phyloP scores from a whole-genome alignment of 768 basidiomycete genomes.

The Psilocybe subaeruginosa region DNA sequence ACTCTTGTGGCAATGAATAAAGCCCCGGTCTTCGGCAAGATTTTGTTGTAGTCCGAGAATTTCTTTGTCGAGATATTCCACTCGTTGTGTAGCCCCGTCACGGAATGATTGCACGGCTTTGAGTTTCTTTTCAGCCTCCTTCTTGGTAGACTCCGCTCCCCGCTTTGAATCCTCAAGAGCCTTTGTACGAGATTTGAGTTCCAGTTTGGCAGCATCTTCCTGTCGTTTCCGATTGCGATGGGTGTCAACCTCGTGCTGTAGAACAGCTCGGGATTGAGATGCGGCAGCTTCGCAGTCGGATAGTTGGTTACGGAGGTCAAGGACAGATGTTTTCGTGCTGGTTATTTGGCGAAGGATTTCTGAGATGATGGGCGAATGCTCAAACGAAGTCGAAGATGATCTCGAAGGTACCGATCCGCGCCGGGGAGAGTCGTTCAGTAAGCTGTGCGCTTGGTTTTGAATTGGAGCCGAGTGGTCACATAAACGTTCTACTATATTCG shows the following conservation, averaged over 20 bases:
- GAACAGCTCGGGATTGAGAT: slow-evolving; percentile 57
- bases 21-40: slow-evolving; percentile 55
- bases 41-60: slow-evolving; percentile 58
- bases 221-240: slow-evolving; percentile 76
- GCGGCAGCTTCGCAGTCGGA: slow-evolving; percentile 60
- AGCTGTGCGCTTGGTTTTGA: slow-evolving; percentile 30
- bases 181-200: slow-evolving; percentile 85
- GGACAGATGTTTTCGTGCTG: slow-evolving; percentile 57
- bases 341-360: slow-evolving; percentile 80
- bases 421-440: slow-evolving; percentile 31
- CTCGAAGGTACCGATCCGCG: slow-evolving; percentile 33
- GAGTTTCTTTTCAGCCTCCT: slow-evolving; percentile 89
- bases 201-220: slow-evolving; percentile 79
- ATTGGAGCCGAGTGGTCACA: slow-evolving; percentile 24
- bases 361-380: slow-evolving; percentile 70
- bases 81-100: slow-evolving; percentile 60
- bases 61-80: slow-evolving; percentile 63
- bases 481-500: slow-evolving; percentile 30
- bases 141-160: slow-evolving; percentile 73
- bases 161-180: slow-evolving; percentile 86
- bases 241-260: slow-evolving; percentile 76
- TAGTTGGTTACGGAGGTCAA: slow-evolving; percentile 73
- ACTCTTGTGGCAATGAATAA: slow-evolving; percentile 46
- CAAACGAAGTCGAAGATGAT: slow-evolving; percentile 50
- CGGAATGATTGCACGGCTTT: slow-evolving; percentile 67